Base-by-base conservation (phyloP, 352 stramenopile species). In the Pythium monospermum region DNA sequence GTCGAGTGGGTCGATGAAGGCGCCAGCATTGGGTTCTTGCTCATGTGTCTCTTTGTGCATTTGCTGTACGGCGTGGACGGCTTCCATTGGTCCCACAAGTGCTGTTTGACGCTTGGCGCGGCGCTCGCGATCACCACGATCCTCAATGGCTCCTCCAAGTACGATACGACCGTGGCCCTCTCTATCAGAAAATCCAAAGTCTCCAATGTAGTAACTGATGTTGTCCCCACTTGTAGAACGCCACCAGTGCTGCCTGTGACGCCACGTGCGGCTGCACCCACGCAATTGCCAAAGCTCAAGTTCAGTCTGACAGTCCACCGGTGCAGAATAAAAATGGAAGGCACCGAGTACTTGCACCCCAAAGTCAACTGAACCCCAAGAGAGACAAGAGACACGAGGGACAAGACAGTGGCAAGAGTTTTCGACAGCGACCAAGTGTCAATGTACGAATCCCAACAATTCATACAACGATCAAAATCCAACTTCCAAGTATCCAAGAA, bases 1-100 rank as follows among this genome's bases (percentile, higher is more conserved):
- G 59, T 90, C 21, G 74, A 87, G 51, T 79, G 72, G 69, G 66
- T 76, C 15, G 81, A 90, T 44, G 78, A 89, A 82, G 76, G 82
- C 42, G 75, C 78, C 12, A 90, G 78, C 56, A 74, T 89, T 21
- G 82, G 82, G 8, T 92, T 90, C 40, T 50, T 92, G 49, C 62
- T 92, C 47, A 87, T 92, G 73, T 89, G 79, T 28, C 57, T 92
- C 21, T 89, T 92, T 35, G 82, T 92, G 22, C 82, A 92, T 43
- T 65, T 92, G 38, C 61, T 92, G 5, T 87, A 89, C 35, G 82
- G 82, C 26, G 82, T 92, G 25, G 79, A 92, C 32, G 82, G 78
- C 27, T 92, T 92, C 44, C 82, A 92, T 52, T 92, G 82, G 82
- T 73, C 76, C 21, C 82, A 92, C 66, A 92, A 92, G 58, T 89